Conservation (phyloP, 768 basidiomycete genomes). For the Amanita phalloides region DNA sequence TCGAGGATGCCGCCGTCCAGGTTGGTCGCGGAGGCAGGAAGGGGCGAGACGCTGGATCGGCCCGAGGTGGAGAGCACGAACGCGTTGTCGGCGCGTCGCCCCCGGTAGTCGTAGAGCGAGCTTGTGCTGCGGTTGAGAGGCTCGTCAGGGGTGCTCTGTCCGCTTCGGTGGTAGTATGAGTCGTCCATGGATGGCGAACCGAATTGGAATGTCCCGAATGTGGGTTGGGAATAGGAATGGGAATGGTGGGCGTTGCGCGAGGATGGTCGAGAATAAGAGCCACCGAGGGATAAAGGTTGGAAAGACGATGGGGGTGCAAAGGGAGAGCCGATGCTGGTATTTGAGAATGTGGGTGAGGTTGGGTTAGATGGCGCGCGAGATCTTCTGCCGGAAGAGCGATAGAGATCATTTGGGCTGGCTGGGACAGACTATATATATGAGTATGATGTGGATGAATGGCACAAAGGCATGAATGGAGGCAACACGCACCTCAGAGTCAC, state of each 20-base stretch:
- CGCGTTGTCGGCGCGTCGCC: constrained; percentile 18
- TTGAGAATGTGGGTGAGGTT: constrained; percentile 33
- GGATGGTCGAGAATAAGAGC: constrained; percentile 41
- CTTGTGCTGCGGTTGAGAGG: constrained; percentile 9
- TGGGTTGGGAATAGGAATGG: constrained; percentile 14
- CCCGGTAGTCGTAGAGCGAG: constrained; percentile 24
- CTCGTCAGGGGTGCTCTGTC: constrained; percentile 31
- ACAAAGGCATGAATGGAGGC: background rate
- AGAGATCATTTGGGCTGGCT: constrained; percentile 32
- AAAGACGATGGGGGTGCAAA: constrained; percentile 16
- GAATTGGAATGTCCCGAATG: background rate
- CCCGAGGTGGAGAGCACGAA: constrained; percentile 9
- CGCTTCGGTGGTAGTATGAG: constrained; percentile 21
- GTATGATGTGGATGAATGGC: background rate
- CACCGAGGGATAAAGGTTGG: background rate
- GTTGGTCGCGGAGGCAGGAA: constrained; percentile 1
- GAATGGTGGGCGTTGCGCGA: constrained; percentile 52
- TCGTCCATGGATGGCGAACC: constrained; percentile 11
- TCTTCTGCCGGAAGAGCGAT: constrained; percentile 35
- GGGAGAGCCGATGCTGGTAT: constrained; percentile 28
- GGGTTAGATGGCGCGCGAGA: constrained; percentile 68
- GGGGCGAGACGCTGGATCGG: constrained; percentile 1
- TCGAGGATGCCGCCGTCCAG: constrained; percentile 2
- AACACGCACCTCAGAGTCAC: constrained; percentile 63
- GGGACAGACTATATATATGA: constrained; percentile 22